Percentiles rank a stretch among this genome's conserved stretches.
Conservation (phyloP, 345 rosid species). For the Passiflora organensis region DNA sequence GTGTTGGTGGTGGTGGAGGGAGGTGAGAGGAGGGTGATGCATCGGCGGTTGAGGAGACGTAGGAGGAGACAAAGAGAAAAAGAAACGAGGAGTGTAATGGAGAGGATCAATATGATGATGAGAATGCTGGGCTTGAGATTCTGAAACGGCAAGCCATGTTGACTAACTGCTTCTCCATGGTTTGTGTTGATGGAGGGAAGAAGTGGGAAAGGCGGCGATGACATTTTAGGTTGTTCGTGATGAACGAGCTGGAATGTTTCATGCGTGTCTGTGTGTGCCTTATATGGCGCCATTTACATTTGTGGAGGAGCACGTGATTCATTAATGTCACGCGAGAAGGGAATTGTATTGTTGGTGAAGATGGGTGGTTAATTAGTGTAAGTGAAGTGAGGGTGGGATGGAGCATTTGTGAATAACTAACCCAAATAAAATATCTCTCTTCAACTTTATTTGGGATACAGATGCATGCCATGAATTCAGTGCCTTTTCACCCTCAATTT, state of each 20-base stretch:
- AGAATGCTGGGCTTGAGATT: slow-evolving; percentile 57
- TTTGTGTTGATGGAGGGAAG: slow-evolving; percentile 5
- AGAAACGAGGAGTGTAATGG: slow-evolving; percentile 50
- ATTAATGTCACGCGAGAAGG: not conserved
- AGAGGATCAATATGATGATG: slow-evolving; percentile 55
- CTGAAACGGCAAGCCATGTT: slow-evolving; percentile 24
- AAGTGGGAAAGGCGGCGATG: slow-evolving; percentile 15
- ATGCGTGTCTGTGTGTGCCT: too few species aligned
- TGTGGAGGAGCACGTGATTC: slow-evolving; percentile 4
- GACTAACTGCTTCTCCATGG: slow-evolving; percentile 2
- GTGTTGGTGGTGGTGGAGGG: slow-evolving; percentile 20
- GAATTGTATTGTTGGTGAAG: too few species aligned
- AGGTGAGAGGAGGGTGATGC: slow-evolving; percentile 34
- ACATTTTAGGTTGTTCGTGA: not conserved
- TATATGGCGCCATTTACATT: not conserved
- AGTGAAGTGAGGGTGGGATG: too few species aligned
- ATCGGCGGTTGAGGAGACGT: slow-evolving; percentile 62
- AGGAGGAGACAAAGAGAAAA: slow-evolving; percentile 63
- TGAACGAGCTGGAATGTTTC: not conserved
- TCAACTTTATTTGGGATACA: too few species aligned
- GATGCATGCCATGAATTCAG: too few species aligned
- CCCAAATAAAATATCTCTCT: too few species aligned
- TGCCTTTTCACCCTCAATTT: too few species aligned
- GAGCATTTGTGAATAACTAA: too few species aligned
- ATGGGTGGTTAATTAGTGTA: too few species aligned